Evolutionary conservation across 305 asterid species (phyloP).

Genomic region (Rubia peregrina): DNA sequence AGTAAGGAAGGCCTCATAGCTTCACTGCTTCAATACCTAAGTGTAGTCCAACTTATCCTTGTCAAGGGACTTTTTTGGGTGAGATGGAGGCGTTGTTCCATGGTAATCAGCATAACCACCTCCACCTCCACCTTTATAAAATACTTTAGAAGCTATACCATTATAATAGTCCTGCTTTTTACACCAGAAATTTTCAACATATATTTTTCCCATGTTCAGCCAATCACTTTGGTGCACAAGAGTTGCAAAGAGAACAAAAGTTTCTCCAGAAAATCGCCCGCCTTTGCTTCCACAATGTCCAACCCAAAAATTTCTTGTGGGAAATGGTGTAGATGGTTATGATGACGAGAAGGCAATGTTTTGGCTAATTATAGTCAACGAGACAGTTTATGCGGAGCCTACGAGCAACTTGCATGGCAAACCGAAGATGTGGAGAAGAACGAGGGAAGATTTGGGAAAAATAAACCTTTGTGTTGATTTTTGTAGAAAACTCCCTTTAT

Average conservation of each 20-base stretch:
- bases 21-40: conserved; percentile 68
- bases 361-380: too few relatives aligned
- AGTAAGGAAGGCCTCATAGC: conserved; percentile 82
- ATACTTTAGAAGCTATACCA: conserved; percentile 78
- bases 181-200: conserved; percentile 88
- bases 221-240: conserved; percentile 73
- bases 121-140: conserved; percentile 27
- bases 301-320: conserved; percentile 28
- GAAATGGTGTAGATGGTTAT: too few relatives aligned
- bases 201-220: conserved; percentile 87
- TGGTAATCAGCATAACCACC: conserved; percentile 44
- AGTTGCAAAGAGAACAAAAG: conserved; percentile 74
- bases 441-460: too few relatives aligned
- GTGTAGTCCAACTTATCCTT: conserved; percentile 77
- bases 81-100: conserved; percentile 48
- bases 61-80: conserved; percentile 65
- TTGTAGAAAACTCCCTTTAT: too few relatives aligned
- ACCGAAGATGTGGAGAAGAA: too few relatives aligned
- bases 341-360: too few relatives aligned
- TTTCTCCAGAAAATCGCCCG: conserved; percentile 84
- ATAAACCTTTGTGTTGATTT: too few relatives aligned
- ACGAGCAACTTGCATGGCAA: too few relatives aligned
- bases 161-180: conserved; percentile 80
- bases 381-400: too few relatives aligned
- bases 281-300: conserved; percentile 82